A percentile compares a stretch with the other conserved stretches of the same genome.
phyloP scores from a whole-genome alignment of 2,329 filamentous ascomycete genomes.

The Clarireedia paspali region DNA sequence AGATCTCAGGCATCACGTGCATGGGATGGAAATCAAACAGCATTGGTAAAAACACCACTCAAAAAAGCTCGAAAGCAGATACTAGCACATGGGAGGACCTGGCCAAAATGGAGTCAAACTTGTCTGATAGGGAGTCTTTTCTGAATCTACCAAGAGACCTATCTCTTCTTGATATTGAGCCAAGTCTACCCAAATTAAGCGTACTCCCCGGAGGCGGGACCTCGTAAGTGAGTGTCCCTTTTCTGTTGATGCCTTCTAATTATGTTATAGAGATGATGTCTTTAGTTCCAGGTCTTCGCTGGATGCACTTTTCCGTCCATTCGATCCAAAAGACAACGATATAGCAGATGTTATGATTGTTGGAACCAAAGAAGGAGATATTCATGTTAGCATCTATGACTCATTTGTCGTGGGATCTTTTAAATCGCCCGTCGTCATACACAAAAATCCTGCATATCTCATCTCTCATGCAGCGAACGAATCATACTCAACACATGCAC shows the following conservation, averaged over 20 bases:
- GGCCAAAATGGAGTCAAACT: conserved; percentile 10
- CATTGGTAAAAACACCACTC: conserved; percentile 16
- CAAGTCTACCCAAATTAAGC: conserved; percentile 68
- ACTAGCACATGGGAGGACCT: conserved; percentile 18
- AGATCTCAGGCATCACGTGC: conserved; percentile 37
- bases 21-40: conserved; percentile 31
- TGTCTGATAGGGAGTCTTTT: conserved; percentile 10
- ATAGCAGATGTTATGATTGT: conserved; percentile 74
- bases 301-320: conserved; percentile 29
- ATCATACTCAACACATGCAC: conserved; percentile 64
- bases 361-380: conserved; percentile 60
- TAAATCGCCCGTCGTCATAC: conserved; percentile 33
- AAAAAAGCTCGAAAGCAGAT: conserved; percentile 2
- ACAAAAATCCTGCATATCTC: conserved; percentile 26
- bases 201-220: conserved; percentile 58
- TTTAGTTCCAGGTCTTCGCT: conserved; percentile 29
- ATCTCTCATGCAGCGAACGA: conserved; percentile 63
- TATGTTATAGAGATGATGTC: conserved; percentile 26
- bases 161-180: conserved; percentile 68
- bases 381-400: conserved; percentile 79
- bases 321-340: conserved; percentile 55
- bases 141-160: conserved; percentile 63
- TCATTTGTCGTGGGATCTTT: conserved; percentile 73
- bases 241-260: conserved; percentile 6
- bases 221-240: conserved; percentile 40